Conservation (phyloP, 305 asterid species). For the Fraxinus dipetala region DNA sequence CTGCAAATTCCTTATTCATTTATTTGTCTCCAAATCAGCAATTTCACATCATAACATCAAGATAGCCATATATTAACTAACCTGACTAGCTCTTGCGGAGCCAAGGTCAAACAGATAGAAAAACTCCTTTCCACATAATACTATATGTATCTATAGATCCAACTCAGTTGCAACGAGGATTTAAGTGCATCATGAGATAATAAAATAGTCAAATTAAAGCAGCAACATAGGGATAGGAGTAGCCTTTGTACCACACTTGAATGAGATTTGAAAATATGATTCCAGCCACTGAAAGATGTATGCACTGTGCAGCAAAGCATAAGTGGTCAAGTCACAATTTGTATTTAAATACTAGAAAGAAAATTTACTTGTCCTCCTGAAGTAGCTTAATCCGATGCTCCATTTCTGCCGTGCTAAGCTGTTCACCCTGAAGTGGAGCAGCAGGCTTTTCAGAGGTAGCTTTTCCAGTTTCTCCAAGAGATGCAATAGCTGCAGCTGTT, state of each 20-base stretch:
- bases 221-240: neutral
- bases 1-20: slow-evolving; percentile 4
- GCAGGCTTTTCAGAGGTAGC: slow-evolving; percentile 38
- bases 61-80: neutral
- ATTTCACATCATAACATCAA: neutral
- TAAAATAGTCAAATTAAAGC: slow-evolving; percentile 14
- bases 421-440: slow-evolving; percentile 51
- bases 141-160: neutral
- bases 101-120: neutral
- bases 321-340: neutral
- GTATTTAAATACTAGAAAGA: slow-evolving; percentile 15
- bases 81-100: neutral
- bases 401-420: slow-evolving; percentile 73
- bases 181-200: slow-evolving; percentile 3
- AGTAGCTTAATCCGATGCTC: slow-evolving; percentile 76
- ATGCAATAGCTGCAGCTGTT: slow-evolving; percentile 70
- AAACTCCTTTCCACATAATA: neutral
- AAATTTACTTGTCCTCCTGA: slow-evolving; percentile 70
- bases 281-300: slow-evolving; percentile 5
- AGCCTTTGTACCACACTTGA: slow-evolving; percentile 13
- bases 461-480: slow-evolving; percentile 54
- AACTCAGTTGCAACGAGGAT: slow-evolving; percentile 7
- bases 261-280: slow-evolving; percentile 21
- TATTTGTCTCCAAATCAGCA: neutral
- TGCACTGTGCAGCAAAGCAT: neutral